phyloP scores from a whole-genome alignment of 768 basidiomycete genomes.

The Amanita brunnescens region DNA sequence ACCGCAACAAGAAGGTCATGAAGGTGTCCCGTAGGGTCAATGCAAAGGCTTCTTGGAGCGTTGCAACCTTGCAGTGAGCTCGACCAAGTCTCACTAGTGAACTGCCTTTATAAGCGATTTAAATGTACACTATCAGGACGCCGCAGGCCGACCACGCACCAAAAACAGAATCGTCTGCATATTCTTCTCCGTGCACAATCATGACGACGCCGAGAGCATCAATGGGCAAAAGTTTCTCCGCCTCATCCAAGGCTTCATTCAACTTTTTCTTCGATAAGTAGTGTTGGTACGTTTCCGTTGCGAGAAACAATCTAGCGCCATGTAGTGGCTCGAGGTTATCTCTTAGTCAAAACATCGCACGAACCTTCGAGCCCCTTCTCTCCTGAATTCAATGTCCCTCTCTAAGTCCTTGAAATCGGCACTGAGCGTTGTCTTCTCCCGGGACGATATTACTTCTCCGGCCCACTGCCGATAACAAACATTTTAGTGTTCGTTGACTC shows the following conservation, averaged over 20 bases:
- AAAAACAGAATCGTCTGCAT: slow-evolving; percentile 66
- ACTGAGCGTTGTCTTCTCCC: slow-evolving; percentile 70
- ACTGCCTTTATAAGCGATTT: slow-evolving; percentile 37
- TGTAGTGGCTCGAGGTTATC: not conserved
- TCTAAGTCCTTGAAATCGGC: slow-evolving; percentile 79
- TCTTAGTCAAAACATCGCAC: slow-evolving; percentile 18
- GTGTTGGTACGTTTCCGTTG: slow-evolving; percentile 64
- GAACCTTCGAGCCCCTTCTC: slow-evolving; percentile 64
- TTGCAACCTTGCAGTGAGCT: slow-evolving; percentile 79
- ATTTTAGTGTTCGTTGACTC: slow-evolving; percentile 11
- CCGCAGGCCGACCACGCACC: slow-evolving; percentile 29
- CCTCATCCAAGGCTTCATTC: slow-evolving; percentile 49
- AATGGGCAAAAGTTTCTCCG: slow-evolving; percentile 65
- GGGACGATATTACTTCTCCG: slow-evolving; percentile 78
- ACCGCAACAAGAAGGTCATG: slow-evolving; percentile 53
- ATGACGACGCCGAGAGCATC: slow-evolving; percentile 81
- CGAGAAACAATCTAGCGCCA: slow-evolving; percentile 50
- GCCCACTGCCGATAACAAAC: slow-evolving; percentile 53
- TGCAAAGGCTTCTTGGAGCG: slow-evolving; percentile 75
- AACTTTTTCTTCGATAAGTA: slow-evolving; percentile 70
- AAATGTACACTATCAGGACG: not conserved
- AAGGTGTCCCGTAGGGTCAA: slow-evolving; percentile 68
- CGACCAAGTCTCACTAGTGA: slow-evolving; percentile 69
- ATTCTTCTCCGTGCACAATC: slow-evolving; percentile 79
- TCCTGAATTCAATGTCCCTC: slow-evolving; percentile 74